Percentiles rank a stretch among this genome's conserved stretches.
Conservation (phyloP, 768 basidiomycete genomes). For the Boletus sensibilis region DNA sequence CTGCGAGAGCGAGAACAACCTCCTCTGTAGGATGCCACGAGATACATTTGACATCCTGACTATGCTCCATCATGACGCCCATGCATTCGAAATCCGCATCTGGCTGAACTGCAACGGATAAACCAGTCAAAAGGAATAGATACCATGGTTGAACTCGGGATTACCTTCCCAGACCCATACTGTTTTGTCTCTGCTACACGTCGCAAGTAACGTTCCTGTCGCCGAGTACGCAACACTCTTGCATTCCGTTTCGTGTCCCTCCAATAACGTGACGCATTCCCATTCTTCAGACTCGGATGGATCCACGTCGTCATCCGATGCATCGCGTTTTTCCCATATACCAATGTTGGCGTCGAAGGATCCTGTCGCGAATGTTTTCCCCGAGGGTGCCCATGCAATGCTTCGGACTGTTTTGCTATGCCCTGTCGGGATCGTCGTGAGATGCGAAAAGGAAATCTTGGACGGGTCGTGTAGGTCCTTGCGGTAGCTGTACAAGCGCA, state of each 20-base stretch:
- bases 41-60: constrained; percentile 93
- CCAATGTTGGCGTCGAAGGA: constrained; percentile 93
- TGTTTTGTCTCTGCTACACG: constrained; percentile 93
- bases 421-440: constrained; percentile 73
- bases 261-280: constrained; percentile 84
- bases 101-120: constrained; percentile 61
- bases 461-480: constrained; percentile 24
- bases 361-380: constrained; percentile 81
- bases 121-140: background rate
- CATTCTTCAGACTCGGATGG: constrained; percentile 54
- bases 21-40: constrained; percentile 96
- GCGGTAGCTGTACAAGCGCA: constrained; percentile 77
- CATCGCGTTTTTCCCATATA: constrained; percentile 77
- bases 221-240: constrained; percentile 85
- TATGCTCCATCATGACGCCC: constrained; percentile 94
- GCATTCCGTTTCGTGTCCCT: constrained; percentile 97
- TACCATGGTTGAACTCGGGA: constrained; percentile 4
- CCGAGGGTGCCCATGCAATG: constrained; percentile 87
- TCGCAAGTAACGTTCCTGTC: constrained; percentile 80
- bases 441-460: constrained; percentile 41
- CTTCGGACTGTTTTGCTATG: constrained; percentile 87
- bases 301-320: constrained; percentile 37
- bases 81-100: constrained; percentile 94
- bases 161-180: constrained; percentile 99
- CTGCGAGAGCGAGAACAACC: constrained; percentile 43